phyloP scores from a whole-genome alignment of 2,329 filamentous ascomycete species.

The Zalaria sp. region DNA sequence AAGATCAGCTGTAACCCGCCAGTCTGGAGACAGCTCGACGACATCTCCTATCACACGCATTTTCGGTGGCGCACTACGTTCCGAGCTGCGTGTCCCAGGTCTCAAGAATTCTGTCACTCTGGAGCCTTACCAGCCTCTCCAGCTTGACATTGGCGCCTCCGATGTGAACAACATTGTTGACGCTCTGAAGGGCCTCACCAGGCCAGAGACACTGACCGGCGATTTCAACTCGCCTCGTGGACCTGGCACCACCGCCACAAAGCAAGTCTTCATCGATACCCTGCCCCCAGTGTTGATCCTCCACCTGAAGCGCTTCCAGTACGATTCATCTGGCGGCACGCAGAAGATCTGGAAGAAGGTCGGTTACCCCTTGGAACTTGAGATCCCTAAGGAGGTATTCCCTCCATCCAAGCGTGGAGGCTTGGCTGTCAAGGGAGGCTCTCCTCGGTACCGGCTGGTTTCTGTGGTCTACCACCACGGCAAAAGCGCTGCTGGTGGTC shows the following conservation, averaged over 20 bases:
- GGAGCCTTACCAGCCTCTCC: conserved; percentile 86
- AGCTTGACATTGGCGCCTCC: conserved; percentile 81
- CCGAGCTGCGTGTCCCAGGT: conserved; percentile 75
- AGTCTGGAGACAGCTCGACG: conserved; percentile 46
- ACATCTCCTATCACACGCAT: conserved; percentile 83
- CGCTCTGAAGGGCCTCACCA: conserved; percentile 71
- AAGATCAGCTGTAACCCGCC: conserved; percentile 70
- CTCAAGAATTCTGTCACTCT: conserved; percentile 82
- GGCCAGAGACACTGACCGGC: conserved; percentile 70
- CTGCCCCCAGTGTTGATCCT: conserved; percentile 85
- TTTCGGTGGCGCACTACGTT: conserved; percentile 81
- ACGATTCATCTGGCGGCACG: conserved; percentile 73
- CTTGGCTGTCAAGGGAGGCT: conserved; percentile 49
- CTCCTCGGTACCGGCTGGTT: conserved; percentile 74
- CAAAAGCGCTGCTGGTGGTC: conserved; percentile 87
- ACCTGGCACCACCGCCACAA: conserved; percentile 64
- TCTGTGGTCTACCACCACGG: conserved; percentile 95
- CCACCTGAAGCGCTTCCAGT: conserved; percentile 94
- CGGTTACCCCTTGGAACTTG: conserved; percentile 85
- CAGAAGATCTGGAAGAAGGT: conserved; percentile 99
- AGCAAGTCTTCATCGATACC: conserved; percentile 88
- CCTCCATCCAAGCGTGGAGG: conserved; percentile 58
- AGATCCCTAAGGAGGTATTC: conserved; percentile 83
- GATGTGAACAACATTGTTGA: conserved; percentile 85
- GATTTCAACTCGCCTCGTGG: conserved; percentile 72